Conservation (phyloP, 306 rosid species). For the Delonix regia region DNA sequence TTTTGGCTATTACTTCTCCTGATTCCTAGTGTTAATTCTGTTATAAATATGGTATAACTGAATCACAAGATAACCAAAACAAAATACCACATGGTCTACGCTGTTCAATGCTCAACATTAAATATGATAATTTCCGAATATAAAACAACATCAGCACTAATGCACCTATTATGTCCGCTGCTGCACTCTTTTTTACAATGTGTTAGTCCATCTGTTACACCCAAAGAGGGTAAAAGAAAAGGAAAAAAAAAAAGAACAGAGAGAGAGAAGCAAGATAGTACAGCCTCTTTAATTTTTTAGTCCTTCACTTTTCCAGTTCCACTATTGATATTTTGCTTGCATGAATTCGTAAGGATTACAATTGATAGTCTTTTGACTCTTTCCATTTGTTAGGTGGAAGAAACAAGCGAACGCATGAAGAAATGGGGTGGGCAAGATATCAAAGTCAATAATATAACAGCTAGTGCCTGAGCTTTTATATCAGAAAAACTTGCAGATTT, state of each 20-base stretch:
- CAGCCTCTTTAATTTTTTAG: no score
- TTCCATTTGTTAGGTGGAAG: constrained; percentile 39
- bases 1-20: not conserved
- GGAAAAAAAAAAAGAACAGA: no score
- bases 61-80: not conserved
- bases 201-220: no score
- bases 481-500: not conserved
- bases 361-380: not conserved
- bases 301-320: not conserved
- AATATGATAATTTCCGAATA: not conserved
- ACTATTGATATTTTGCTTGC: not conserved
- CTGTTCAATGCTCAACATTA: not conserved
- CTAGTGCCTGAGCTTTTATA: not conserved
- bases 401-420: constrained; percentile 42
- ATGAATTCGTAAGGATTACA: not conserved
- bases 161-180: not conserved
- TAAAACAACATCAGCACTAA: not conserved
- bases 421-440: constrained; percentile 46
- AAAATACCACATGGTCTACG: not conserved
- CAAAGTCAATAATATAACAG: constrained; percentile 22
- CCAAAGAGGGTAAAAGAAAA: no score
- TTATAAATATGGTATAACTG: not conserved
- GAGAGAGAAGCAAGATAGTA: no score
- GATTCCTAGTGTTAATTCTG: not conserved
- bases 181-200: not conserved